Evolutionary conservation across 345 rosid genomes (phyloP), one percentile per base, ranked within the genome.

Genomic region (Garcia nutans): DNA sequence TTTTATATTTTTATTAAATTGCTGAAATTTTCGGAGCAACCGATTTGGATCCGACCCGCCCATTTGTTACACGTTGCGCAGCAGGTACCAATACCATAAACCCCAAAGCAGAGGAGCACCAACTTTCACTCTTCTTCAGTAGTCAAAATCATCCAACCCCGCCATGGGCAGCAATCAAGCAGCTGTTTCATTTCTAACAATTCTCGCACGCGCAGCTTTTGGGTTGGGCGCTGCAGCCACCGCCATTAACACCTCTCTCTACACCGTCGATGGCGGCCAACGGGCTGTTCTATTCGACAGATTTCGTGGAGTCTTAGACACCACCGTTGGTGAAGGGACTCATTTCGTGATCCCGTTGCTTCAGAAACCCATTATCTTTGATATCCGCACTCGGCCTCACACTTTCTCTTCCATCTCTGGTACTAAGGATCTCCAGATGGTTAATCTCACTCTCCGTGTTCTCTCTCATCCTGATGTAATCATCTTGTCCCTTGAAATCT

Each of bases 341-440:
- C 99, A 96, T 74, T 92, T 96, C 81, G 79, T 93, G 62, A 78
- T 96, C 71, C 99, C 99, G 1, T 84, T 89, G 88, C 93, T 96
- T 11, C 99, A 96, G 87, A 93, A 81, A 76, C 98, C 98, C 0
- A 84, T 64, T 85, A 88, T 93, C 80, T 95, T 89, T 67, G 97
- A 95, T 71, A 92, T 94, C 81, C 91, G 98, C 37, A 92, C 97
- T 31, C 84, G 88, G 33, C 98, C 99, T 5, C 99, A 96, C 85
- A 92, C 97, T 6, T 96, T 96, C 90, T 93, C 99, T 26, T 92
- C 98, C 54, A 56, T 91, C 57, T 96, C 98, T 7, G 99, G 99
- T 10, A 93, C 99, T 7, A 96, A 96, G 82, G 99, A 96, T 89
- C 96, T 95, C 19, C 99, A 95, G 89, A 95, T 93, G 99, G 99